Base-by-base conservation (phyloP, 1,284 basidiomycete genomes). In the Trichosporon ovoides region DNA sequence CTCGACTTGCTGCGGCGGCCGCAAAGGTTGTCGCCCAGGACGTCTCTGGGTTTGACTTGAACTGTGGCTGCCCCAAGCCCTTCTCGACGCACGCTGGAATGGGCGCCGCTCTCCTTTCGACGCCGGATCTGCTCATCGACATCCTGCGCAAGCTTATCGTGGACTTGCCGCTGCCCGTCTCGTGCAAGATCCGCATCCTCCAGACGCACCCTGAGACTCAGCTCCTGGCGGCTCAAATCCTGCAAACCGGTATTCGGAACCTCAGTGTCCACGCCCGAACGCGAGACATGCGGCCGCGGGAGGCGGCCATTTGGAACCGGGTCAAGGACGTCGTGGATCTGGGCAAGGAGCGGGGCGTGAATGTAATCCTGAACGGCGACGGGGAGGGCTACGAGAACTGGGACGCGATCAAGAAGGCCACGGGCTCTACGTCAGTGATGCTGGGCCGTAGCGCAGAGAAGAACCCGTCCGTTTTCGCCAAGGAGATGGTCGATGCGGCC, bases 191-290 rank as follows among this genome's bases (percentile, higher is more conserved):
- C 67, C 84, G 95, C 13, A 79, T 98, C 24, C 79, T 98, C 12
- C 88, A 91, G 1, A 84, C 84, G 0, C 90, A 93, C 72, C 85
- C 88, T 65, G 88, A 88, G 16, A 99, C 96, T 0, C 78, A 95
- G 54, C 84, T 84, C 66, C 85, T 99, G 14, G 91, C 95, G 4
- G 84, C 89, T 63, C 82, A 87, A 56, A 94, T 98, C 58, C 81
- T 94, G 6, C 82, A 85, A 43, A 96, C 94, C 0, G 93, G 94
- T 18, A 84, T 99, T 49, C 88, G 86, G 53, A 88, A 87, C 37
- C 79, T 99, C 60, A 98, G 94, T 1, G 87, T 99, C 1, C 96
- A 98, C 72, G 98, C 95, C 75, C 84, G 96, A 49, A 98, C 95
- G 56, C 83, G 90, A 68, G 87, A 86, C 63, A 98, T 98, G 95